phyloP scores from a whole-genome alignment of 345 rosid species.

The Salix arbutifolia region DNA sequence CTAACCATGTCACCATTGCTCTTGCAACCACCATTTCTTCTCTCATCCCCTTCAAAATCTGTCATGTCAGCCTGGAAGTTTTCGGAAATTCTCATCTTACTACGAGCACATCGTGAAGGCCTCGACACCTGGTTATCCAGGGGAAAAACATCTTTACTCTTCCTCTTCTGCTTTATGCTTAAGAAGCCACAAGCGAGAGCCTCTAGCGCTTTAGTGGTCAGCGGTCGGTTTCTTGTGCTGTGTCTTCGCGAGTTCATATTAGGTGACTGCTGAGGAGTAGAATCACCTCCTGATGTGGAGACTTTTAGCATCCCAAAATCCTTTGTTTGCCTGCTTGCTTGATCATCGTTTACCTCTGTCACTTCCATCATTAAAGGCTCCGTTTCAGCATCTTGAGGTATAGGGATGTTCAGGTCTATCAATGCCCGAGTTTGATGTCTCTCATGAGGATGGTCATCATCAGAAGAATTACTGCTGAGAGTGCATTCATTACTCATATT shows the following conservation, averaged over 20 bases:
- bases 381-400: slow-evolving; percentile 34
- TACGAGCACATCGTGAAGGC: slow-evolving; percentile 35
- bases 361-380: slow-evolving; percentile 19
- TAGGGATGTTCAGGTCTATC: slow-evolving; percentile 53
- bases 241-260: slow-evolving; percentile 37
- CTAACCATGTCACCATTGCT: slow-evolving; percentile 4
- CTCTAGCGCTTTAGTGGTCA: slow-evolving; percentile 55
- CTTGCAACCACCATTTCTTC: slow-evolving; percentile 5
- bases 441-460: slow-evolving; percentile 16
- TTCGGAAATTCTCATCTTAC: slow-evolving; percentile 9
- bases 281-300: background rate
- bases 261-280: slow-evolving; percentile 20
- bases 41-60: slow-evolving; percentile 12
- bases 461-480: slow-evolving; percentile 12
- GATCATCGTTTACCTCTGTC: slow-evolving; percentile 13
- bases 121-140: slow-evolving; percentile 26
- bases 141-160: slow-evolving; percentile 29
- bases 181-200: slow-evolving; percentile 53
- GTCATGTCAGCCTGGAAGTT: slow-evolving; percentile 2
- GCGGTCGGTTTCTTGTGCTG: slow-evolving; percentile 51
- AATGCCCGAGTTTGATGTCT: slow-evolving; percentile 23
- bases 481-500: slow-evolving; percentile 20
- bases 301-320: background rate
- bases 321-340: slow-evolving; percentile 9
- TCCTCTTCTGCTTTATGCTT: slow-evolving; percentile 45